Percentiles rank a stretch among this genome's conserved stretches.
phyloP scores from a whole-genome alignment of 345 rosid species.

The Populus davidiana region DNA sequence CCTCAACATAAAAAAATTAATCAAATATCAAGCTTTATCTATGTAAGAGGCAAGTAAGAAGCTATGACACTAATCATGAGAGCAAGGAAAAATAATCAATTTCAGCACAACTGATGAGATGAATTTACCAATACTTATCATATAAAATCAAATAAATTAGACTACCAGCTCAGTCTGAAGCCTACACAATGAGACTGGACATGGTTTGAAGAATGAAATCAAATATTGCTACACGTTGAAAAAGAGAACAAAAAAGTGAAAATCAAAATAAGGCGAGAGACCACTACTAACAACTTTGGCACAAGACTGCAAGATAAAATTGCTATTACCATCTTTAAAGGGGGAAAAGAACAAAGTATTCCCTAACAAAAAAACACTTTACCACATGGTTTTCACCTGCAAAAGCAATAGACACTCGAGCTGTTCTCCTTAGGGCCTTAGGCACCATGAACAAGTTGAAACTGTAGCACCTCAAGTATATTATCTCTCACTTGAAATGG shows the following conservation, averaged over 20 bases:
- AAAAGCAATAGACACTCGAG: background rate
- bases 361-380: conserved; percentile 1
- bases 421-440: background rate
- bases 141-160: conserved; percentile 1
- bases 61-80: background rate
- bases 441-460: background rate
- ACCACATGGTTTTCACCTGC: conserved; percentile 14
- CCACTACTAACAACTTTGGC: background rate
- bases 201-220: conserved; percentile 4
- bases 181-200: background rate
- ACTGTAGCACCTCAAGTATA: too few relatives aligned
- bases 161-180: background rate
- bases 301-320: background rate
- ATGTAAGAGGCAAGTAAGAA: background rate
- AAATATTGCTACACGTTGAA: background rate
- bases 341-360: background rate
- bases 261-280: background rate
- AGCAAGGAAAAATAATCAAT: background rate
- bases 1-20: background rate
- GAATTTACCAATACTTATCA: background rate
- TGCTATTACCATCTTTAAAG: background rate
- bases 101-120: background rate
- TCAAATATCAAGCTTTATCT: too few relatives aligned
- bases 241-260: conserved; percentile 1
- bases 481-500: conserved; percentile 43